Evolutionary conservation across 2,329 filamentous ascomycete genomes (phyloP).

Genomic region (Trichoderma brevicompactum): DNA sequence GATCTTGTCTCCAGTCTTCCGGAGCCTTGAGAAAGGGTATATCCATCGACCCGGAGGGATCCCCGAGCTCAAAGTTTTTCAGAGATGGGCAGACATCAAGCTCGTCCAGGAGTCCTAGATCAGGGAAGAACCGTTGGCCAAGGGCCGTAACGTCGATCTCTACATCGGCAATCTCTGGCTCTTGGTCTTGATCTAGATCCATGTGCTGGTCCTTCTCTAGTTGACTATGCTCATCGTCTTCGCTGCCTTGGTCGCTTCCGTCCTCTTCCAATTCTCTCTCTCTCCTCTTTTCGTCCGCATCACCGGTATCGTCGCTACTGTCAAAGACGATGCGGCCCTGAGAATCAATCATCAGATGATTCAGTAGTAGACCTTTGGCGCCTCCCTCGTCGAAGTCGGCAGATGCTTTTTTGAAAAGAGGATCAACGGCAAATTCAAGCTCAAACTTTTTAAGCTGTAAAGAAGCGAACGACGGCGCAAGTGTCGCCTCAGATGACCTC

Average conservation of each 20-base stretch:
- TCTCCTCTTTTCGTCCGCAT: slow-evolving; percentile 47
- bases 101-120: slow-evolving; percentile 74
- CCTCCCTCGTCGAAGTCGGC: slow-evolving; percentile 98
- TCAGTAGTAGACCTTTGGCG: slow-evolving; percentile 90
- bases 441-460: slow-evolving; percentile 97
- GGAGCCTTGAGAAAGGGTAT: slow-evolving; percentile 89
- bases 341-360: slow-evolving; percentile 93
- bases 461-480: slow-evolving; percentile 85
- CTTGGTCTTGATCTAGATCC: slow-evolving; percentile 49
- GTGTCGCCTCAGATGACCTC: slow-evolving; percentile 87
- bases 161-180: slow-evolving; percentile 55
- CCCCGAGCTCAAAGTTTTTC: slow-evolving; percentile 89
- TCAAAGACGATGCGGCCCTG: slow-evolving; percentile 96
- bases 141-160: slow-evolving; percentile 80
- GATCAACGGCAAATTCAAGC: slow-evolving; percentile 93
- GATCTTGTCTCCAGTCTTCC: slow-evolving; percentile 79
- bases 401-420: slow-evolving; percentile 98
- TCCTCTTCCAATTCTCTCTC: slow-evolving; percentile 48
- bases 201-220: slow-evolving; percentile 51
- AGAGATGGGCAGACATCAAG: slow-evolving; percentile 94
- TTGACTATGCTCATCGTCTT: slow-evolving; percentile 37
- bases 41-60: slow-evolving; percentile 81
- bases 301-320: slow-evolving; percentile 84
- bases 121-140: slow-evolving; percentile 82
- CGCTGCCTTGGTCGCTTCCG: slow-evolving; percentile 43